Evolutionary conservation across 306 rosid species (phyloP), one percentile per base, ranked within the genome.

Genomic region (Hippophae gyantsensis): DNA sequence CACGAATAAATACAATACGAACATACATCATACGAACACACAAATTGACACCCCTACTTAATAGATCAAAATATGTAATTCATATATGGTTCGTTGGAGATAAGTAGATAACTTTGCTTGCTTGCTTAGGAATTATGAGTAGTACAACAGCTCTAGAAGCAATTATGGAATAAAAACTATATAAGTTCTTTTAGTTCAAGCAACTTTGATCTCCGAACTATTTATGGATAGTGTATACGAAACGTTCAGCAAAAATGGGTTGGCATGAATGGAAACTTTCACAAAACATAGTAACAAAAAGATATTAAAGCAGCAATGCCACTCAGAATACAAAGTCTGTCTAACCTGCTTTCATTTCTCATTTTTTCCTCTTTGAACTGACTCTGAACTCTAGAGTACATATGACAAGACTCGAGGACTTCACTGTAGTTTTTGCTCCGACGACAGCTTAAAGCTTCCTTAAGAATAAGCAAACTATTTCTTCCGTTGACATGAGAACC

Each of bases 291-390:
- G 67, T 80, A 80, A 60, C 85, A 80, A 66, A 80, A 76, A n/a
- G 73, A 43, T n/a, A 69, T 23, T 23, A 72, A 80, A 0, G 69
- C 76, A 6, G 72, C 66, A 49, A 80, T 72, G 52, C 82, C 85
- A 61, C 74, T 66, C 11, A 80, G 54, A 63, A 80, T 69, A 61
- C 79, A 80, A 3, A 73, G 71, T 62, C 81, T 65, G 38, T 80
- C 90, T 48, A 86, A 69, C 78, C 90, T 63, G 78, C 79, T 86
- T 57, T 89, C 95, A 44, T 72, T 84, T 69, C 89, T 78, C 85
- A 89, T 82, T 84, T 82, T 89, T 70, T 82, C 95, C 78, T 84
- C 97, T 55, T 76, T 89, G 12, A 86, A 76, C 86, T 80, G 85
- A 64, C 69, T 84, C 79, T 80, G 86, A 64, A 80, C 93, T 72